phyloP scores from a whole-genome alignment of 139 green algal genomes.

The Tetraselmis striata region DNA sequence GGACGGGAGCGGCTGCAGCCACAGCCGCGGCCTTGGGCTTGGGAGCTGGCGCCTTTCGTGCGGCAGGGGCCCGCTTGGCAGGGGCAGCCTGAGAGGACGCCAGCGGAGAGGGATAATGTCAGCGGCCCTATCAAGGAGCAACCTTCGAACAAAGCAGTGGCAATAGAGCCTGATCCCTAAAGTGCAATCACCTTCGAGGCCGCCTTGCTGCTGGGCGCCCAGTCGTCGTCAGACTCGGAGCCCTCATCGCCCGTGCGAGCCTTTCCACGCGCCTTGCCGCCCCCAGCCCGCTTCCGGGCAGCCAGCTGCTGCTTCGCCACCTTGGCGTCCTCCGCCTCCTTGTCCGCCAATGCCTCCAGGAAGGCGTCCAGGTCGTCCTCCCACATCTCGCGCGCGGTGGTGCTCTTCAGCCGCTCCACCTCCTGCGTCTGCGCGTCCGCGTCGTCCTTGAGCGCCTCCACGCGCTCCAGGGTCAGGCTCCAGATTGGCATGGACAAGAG shows the following conservation, averaged over 20 bases:
- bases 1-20: not conserved
- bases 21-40: not conserved
- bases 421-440: slow-evolving; percentile 33
- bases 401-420: slow-evolving; percentile 52
- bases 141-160: too few relatives aligned
- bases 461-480: slow-evolving; percentile 91
- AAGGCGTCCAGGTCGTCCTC: slow-evolving; percentile 76
- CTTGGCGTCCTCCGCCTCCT: slow-evolving; percentile 42
- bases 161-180: too few relatives aligned
- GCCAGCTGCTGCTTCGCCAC: slow-evolving; percentile 21
- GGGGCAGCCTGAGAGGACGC: too few relatives aligned
- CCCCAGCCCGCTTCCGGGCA: slow-evolving; percentile 12
- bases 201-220: slow-evolving; percentile 4
- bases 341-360: slow-evolving; percentile 42
- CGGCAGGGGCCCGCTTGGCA: not conserved
- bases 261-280: slow-evolving; percentile 5
- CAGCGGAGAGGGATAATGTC: not conserved
- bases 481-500: slow-evolving; percentile 91
- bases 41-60: not conserved
- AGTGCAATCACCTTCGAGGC: not conserved
- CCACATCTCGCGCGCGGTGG: slow-evolving; percentile 70
- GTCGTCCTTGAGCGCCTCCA: slow-evolving; percentile 43
- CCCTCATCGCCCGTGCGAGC: not conserved
- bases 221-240: not conserved
- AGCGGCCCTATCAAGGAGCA: not conserved